Base-by-base conservation (phyloP, 2,329 filamentous ascomycete species). In the Metarhizium guizhouense region DNA sequence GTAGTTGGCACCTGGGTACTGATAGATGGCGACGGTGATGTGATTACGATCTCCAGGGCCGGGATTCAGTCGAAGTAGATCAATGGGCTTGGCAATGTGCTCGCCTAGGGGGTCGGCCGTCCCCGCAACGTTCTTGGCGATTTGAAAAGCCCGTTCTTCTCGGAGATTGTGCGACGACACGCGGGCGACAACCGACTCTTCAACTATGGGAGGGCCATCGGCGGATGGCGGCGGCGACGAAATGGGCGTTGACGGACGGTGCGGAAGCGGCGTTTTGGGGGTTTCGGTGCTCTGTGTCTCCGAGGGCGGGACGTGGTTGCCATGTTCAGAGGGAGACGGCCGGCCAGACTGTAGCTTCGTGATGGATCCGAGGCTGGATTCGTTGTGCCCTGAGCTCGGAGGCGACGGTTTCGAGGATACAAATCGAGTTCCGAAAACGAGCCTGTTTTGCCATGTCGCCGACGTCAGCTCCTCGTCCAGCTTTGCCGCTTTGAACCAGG, bases 81-180 rank as follows among this genome's bases (percentile, higher is more conserved):
- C 90, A 55, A 97, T 75, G 1, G 91, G 90, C 57, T 84, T 86
- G 43, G 90, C 82, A 57, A 94, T 92, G 67, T 95, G 89, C 55
- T 83, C 78, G 59, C 84, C 86, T 25, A 85, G 75, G 1, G 86
- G 86, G 66, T 95, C 90, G 30, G 84, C 85, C 14, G 84, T 84
- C 55, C 81, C 77, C 43, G 85, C 83, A 51, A 96, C 76, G 57
- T 78, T 83, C 70, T 87, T 90, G 65, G 86, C 83, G 61, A 94
- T 88, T 63, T 95, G 88, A 65, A 88, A 96, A 56, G 93, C 87
- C 59, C 92, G 80, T 74, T 97, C 92, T 62, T 96, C 83, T 7
- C 92, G 84, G 53, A 96, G 76, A 16, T 86, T 80, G 71, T 96
- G 90, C 59, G 83, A 86, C 0, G 92, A 96, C 48, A 96, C 79